phyloP scores from a whole-genome alignment of 257 asterid species.

The Handroanthus guayacan region DNA sequence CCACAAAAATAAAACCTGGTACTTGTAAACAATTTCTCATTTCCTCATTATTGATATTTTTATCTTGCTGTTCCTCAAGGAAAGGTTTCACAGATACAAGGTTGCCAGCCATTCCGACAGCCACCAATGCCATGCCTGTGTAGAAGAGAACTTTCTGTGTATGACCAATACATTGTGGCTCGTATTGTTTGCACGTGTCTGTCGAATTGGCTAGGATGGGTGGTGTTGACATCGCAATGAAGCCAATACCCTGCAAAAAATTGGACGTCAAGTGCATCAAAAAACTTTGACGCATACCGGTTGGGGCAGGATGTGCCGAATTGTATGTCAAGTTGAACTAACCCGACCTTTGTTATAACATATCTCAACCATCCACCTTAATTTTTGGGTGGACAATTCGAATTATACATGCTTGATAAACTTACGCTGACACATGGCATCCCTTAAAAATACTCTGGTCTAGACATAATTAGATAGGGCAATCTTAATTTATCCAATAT shows the following conservation, averaged over 20 bases:
- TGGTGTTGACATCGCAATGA: slow-evolving; percentile 68
- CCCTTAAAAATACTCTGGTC: no score
- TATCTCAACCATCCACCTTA: no score
- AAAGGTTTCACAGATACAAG: slow-evolving; percentile 49
- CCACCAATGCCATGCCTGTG: slow-evolving; percentile 59
- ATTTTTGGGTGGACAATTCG: no score
- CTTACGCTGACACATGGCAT: no score
- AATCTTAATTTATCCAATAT: no score
- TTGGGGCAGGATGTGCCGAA: no score
- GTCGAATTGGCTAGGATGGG: slow-evolving; percentile 55
- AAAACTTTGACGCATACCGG: no score
- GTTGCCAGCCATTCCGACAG: slow-evolving; percentile 64
- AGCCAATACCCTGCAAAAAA: slow-evolving; percentile 53
- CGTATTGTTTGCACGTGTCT: slow-evolving; percentile 50
- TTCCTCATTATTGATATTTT: background rate
- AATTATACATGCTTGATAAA: no score
- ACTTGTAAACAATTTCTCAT: background rate
- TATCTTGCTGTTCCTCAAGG: slow-evolving; percentile 36
- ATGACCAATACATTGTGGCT: slow-evolving; percentile 52
- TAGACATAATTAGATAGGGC: no score
- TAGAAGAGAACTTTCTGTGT: slow-evolving; percentile 59
- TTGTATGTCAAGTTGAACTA: no score
- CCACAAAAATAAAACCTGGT: slow-evolving; percentile 5
- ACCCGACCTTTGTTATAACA: no score
- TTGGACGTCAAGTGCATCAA: background rate